phyloP scores from a whole-genome alignment of 441 rosid genomes.

The Populus hybrid region DNA sequence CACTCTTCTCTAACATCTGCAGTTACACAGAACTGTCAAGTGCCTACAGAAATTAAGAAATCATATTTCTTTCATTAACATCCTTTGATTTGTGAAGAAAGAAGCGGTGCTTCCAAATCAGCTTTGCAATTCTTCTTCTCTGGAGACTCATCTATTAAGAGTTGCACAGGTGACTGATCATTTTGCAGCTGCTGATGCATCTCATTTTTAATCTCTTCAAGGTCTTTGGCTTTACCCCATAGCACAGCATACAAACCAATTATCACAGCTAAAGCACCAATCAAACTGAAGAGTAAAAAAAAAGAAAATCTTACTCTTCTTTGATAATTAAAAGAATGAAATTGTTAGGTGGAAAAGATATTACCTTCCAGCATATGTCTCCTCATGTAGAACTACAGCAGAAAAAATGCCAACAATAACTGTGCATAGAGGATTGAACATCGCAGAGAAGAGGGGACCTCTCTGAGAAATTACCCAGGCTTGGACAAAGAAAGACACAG shows the following conservation, averaged over 20 bases:
- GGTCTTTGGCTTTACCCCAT: slow-evolving; percentile 72
- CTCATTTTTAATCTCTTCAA: slow-evolving; percentile 14
- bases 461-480: slow-evolving; percentile 57
- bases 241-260: slow-evolving; percentile 63
- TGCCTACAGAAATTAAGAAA: not conserved
- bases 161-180: slow-evolving; percentile 7
- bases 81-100: not conserved
- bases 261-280: slow-evolving; percentile 60
- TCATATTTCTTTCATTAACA: not conserved
- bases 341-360: not conserved
- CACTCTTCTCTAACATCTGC: no score
- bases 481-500: slow-evolving; percentile 48
- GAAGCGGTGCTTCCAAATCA: slow-evolving; percentile 1
- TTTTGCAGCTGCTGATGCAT: slow-evolving; percentile 22
- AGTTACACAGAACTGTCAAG: no score
- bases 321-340: not conserved
- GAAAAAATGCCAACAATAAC: slow-evolving; percentile 55
- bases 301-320: no score
- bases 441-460: slow-evolving; percentile 60
- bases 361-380: slow-evolving; percentile 53
- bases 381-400: slow-evolving; percentile 46
- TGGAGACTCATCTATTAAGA: not conserved
- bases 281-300: slow-evolving; percentile 29
- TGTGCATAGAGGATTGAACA: slow-evolving; percentile 59
- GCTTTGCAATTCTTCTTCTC: not conserved